Evolutionary conservation across 345 rosid genomes (phyloP).

Genomic region (Brassica juncea): DNA sequence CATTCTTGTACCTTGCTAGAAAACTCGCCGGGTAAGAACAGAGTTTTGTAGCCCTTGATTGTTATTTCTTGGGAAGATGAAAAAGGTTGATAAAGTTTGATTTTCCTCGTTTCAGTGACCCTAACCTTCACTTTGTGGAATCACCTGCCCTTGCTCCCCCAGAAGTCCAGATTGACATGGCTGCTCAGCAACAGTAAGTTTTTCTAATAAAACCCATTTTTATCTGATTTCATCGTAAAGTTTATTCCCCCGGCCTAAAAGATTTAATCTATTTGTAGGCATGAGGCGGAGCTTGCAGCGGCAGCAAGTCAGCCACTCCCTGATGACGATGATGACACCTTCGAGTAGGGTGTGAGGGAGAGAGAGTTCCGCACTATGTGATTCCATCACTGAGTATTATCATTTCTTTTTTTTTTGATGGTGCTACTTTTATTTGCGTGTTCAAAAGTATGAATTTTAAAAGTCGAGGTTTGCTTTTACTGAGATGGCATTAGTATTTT

Average conservation of each 20-base stretch:
- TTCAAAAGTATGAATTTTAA: not conserved
- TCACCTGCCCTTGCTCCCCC: constrained; percentile 96
- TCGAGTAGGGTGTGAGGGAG: constrained; percentile 49
- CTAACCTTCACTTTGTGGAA: constrained; percentile 94
- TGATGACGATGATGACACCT: constrained; percentile 73
- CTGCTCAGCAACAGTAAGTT: constrained; percentile 86
- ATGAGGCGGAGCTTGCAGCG: constrained; percentile 69
- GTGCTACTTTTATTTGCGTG: constrained; percentile 13
- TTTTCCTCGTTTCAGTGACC: constrained; percentile 45
- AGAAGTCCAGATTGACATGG: constrained; percentile 88
- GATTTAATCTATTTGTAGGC: constrained; percentile 44
- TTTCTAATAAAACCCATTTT: not conserved
- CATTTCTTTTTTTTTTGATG: constrained; percentile 7
- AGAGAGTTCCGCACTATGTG: constrained; percentile 6
- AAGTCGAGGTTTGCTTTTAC: constrained; percentile 5
- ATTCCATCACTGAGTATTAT: not conserved
- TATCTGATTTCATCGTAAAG: not conserved
- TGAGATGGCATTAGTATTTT: not conserved
- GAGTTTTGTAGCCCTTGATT: not conserved
- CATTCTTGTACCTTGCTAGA: constrained; percentile 87
- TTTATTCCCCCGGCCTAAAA: not conserved
- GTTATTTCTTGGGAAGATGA: not conserved
- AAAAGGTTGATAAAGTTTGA: not conserved
- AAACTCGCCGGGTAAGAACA: constrained; percentile 78
- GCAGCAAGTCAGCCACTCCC: constrained; percentile 88